phyloP scores from a whole-genome alignment of 345 rosid species.

The Eucalyptus erythrocorys region DNA sequence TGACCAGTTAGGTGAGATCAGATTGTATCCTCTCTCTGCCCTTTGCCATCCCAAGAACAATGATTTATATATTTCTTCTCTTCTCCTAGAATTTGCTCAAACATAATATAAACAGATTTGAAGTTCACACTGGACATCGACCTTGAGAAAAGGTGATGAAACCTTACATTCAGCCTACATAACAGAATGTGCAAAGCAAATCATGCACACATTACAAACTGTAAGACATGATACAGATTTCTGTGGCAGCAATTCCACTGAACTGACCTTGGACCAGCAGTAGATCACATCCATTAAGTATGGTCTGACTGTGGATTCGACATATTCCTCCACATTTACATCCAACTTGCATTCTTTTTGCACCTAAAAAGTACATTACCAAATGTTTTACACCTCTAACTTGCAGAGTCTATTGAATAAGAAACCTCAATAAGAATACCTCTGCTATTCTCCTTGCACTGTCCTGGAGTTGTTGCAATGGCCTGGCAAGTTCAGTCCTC shows the following conservation, averaged over 20 bases:
- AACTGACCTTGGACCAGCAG: constrained; percentile 89
- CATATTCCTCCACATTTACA: constrained; percentile 80
- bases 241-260: not conserved
- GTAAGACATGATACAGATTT: not conserved
- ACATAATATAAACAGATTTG: not conserved
- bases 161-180: not conserved
- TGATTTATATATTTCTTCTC: not conserved
- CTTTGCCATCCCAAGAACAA: not conserved
- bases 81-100: not conserved
- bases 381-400: not conserved
- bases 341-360: constrained; percentile 97
- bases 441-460: constrained; percentile 96
- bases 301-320: constrained; percentile 93
- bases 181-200: not conserved
- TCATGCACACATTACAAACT: not conserved
- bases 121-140: not conserved
- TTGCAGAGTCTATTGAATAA: not conserved
- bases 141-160: not conserved
- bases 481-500: constrained; percentile 83
- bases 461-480: constrained; percentile 93
- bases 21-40: not conserved
- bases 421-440: constrained; percentile 21
- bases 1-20: not conserved
- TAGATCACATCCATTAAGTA: constrained; percentile 93
- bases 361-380: constrained; percentile 32